phyloP scores from a whole-genome alignment of 2,329 filamentous ascomycete genomes.

The Fusarium foetens region DNA sequence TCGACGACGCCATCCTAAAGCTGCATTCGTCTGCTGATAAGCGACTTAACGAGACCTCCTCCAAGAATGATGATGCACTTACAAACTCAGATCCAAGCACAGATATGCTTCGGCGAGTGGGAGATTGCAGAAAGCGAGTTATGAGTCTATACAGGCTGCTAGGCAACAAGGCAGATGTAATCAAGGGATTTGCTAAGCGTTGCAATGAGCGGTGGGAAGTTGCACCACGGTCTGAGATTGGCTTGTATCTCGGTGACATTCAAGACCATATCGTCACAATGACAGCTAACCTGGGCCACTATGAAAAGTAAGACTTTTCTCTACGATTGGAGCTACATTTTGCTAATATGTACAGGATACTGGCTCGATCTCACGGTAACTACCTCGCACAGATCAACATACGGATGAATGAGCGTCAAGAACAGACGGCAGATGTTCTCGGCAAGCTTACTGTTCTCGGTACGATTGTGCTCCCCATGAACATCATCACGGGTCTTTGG shows the following conservation, averaged over 20 bases:
- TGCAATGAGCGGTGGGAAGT: slow-evolving; percentile 99
- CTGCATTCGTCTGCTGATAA: slow-evolving; percentile 73
- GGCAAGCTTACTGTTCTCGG: slow-evolving; percentile 95
- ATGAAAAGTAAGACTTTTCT: slow-evolving; percentile 79
- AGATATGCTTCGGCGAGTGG: slow-evolving; percentile 92
- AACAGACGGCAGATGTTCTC: slow-evolving; percentile 93
- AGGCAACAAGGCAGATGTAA: slow-evolving; percentile 98
- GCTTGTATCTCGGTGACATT: slow-evolving; percentile 96
- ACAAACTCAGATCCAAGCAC: slow-evolving; percentile 62
- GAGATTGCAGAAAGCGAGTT: slow-evolving; percentile 95
- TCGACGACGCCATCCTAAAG: slow-evolving; percentile 89
- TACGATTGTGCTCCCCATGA: slow-evolving; percentile 98
- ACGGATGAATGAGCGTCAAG: slow-evolving; percentile 96
- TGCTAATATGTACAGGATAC: slow-evolving; percentile 66
- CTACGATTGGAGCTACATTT: background rate
- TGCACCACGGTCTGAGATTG: slow-evolving; percentile 93
- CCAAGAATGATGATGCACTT: slow-evolving; percentile 59
- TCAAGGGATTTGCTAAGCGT: slow-evolving; percentile 97
- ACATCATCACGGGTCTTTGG: slow-evolving; percentile 98
- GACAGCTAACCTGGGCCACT: slow-evolving; percentile 95
- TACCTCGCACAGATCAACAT: slow-evolving; percentile 99
- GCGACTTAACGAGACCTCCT: slow-evolving; percentile 54
- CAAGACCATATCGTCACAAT: slow-evolving; percentile 99
- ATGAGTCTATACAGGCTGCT: slow-evolving; percentile 94
- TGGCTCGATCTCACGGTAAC: slow-evolving; percentile 91